A percentile compares a stretch with the other conserved stretches of the same genome.
phyloP scores from a whole-genome alignment of 164 flowering plant species.

The Stephania yunnanensis region DNA sequence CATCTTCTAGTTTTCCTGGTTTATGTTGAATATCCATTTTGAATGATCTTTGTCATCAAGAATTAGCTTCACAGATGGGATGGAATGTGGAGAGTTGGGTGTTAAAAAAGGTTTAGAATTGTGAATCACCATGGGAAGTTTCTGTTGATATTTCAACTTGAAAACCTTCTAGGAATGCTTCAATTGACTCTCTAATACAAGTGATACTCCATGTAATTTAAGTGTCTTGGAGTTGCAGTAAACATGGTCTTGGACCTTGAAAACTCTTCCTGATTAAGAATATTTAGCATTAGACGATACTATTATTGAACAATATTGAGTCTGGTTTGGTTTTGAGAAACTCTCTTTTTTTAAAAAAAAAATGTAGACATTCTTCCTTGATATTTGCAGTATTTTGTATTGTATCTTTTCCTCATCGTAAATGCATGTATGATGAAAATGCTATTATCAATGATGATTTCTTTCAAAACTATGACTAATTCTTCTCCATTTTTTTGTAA shows the following conservation, averaged over 20 bases:
- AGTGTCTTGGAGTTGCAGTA: neutral
- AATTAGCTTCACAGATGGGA: neutral
- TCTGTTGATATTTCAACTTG: neutral
- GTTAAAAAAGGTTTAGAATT: no score
- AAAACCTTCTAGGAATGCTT: neutral
- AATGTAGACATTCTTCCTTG: neutral
- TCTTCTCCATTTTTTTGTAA: neutral
- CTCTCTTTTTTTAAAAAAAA: no score
- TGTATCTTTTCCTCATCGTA: neutral
- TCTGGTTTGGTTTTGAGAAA: neutral
- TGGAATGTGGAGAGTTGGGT: neutral
- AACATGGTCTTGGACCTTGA: neutral
- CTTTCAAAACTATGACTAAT: neutral
- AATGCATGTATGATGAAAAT: neutral
- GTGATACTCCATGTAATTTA: neutral
- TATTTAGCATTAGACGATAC: neutral
- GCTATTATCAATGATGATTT: neutral
- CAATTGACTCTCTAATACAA: neutral
- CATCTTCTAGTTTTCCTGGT: neutral
- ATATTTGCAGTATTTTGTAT: neutral
- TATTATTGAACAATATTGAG: neutral
- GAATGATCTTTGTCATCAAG: neutral
- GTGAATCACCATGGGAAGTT: neutral
- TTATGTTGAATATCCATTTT: neutral
- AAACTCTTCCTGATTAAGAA: neutral